phyloP scores from a whole-genome alignment of 2,329 filamentous ascomycete species.

The Coniosporium tulheliwenetii region DNA sequence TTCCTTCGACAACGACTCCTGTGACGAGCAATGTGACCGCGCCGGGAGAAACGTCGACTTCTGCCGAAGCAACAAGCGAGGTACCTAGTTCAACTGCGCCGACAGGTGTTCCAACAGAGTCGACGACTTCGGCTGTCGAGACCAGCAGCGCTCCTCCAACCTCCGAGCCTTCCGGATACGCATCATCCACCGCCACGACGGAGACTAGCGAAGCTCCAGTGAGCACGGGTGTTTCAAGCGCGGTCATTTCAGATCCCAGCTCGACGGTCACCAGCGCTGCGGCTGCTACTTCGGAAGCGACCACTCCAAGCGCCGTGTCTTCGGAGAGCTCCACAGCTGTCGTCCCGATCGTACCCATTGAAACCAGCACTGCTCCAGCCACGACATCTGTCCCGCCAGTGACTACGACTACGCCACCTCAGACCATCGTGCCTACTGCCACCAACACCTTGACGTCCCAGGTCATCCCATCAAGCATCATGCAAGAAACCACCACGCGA shows the following conservation, averaged over 20 bases:
- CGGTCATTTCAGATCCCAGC: neutral
- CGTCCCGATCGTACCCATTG: conserved; percentile 3
- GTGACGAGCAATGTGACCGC: neutral
- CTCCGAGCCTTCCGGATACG: neutral
- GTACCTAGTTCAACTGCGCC: neutral
- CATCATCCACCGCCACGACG: neutral
- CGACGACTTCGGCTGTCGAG: neutral
- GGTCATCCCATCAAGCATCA: conserved; percentile 45
- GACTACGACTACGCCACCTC: conserved; percentile 15
- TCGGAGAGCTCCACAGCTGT: conserved; percentile 5
- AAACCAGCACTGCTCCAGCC: conserved; percentile 3
- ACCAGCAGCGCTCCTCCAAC: neutral
- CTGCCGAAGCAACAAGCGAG: neutral
- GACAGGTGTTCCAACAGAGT: no score
- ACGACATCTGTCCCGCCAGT: conserved; percentile 8
- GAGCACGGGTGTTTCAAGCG: neutral
- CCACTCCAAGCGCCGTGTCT: conserved; percentile 2
- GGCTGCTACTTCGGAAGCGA: conserved; percentile 1
- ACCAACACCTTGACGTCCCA: conserved; percentile 27
- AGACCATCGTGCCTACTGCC: conserved; percentile 29
- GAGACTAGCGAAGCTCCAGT: neutral
- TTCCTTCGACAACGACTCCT: neutral
- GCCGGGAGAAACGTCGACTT: neutral
- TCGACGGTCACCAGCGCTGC: conserved; percentile 1
- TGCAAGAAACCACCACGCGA: conserved; percentile 36